Percentiles rank a stretch among this genome's conserved stretches.
phyloP scores from a whole-genome alignment of 2,329 filamentous ascomycete genomes.

The Talaromyces sp. region DNA sequence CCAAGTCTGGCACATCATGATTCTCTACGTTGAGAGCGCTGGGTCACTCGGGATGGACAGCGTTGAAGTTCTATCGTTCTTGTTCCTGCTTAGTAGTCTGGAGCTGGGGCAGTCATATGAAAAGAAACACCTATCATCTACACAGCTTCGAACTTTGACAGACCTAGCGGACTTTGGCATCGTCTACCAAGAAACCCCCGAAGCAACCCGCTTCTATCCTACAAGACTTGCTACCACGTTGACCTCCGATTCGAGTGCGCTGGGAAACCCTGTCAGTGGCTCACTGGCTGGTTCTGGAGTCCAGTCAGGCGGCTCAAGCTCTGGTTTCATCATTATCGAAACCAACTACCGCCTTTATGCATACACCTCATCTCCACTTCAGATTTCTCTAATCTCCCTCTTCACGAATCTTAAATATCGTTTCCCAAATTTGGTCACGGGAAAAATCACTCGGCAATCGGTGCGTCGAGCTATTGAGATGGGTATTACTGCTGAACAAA shows the following conservation, averaged over 20 bases:
- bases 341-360: constrained; percentile 98
- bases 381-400: constrained; percentile 89
- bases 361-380: constrained; percentile 89
- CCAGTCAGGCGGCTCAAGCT: constrained; percentile 34
- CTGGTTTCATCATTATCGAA: constrained; percentile 90
- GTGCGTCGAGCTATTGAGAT: constrained; percentile 83
- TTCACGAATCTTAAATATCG: constrained; percentile 87
- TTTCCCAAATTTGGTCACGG: constrained; percentile 91
- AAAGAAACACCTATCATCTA: constrained; percentile 77
- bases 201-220: constrained; percentile 70
- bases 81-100: constrained; percentile 91
- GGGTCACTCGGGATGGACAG: constrained; percentile 76
- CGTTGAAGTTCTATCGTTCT: constrained; percentile 91
- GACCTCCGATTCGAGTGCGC: constrained; percentile 72
- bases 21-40: constrained; percentile 88
- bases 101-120: constrained; percentile 91
- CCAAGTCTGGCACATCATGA: constrained; percentile 92
- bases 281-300: constrained; percentile 52
- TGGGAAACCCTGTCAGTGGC: constrained; percentile 72
- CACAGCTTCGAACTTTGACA: constrained; percentile 85
- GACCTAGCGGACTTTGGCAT: constrained; percentile 91
- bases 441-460: constrained; percentile 84
- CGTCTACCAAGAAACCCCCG: constrained; percentile 64
- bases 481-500: constrained; percentile 93
- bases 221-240: constrained; percentile 93